A percentile compares a stretch with the other conserved stretches of the same genome.
phyloP scores from a whole-genome alignment of 2,329 filamentous ascomycete genomes.

The Cercospora zeae-maydis region DNA sequence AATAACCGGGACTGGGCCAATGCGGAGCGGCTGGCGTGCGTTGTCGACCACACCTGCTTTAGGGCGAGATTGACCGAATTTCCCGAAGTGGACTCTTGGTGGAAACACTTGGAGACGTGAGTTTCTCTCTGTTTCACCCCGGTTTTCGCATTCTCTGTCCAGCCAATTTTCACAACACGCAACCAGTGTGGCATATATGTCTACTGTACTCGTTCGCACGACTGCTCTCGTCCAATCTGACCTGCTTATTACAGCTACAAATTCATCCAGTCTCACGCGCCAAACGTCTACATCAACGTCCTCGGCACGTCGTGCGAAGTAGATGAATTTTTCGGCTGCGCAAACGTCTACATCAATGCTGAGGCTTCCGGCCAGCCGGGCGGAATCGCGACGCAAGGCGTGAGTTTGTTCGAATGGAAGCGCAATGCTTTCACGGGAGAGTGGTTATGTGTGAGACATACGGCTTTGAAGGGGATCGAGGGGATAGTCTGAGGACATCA shows the following conservation, averaged over 20 bases:
- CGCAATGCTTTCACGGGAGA: neutral
- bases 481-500: conserved; percentile 10
- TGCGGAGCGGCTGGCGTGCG: conserved; percentile 6
- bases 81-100: conserved; percentile 6
- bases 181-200: neutral
- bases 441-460: conserved; percentile 18
- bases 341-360: conserved; percentile 13
- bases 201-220: neutral
- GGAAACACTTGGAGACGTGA: conserved; percentile 13
- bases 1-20: conserved; percentile 12
- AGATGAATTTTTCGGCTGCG: conserved; percentile 11
- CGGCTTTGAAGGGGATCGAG: conserved; percentile 14
- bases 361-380: conserved; percentile 10
- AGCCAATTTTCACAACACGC: neutral
- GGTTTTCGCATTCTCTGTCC: neutral
- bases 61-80: conserved; percentile 11
- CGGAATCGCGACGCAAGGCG: conserved; percentile 14
- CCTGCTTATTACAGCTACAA: neutral
- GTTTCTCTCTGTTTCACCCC: neutral
- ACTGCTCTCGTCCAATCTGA: neutral
- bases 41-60: conserved; percentile 11
- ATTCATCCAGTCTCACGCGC: conserved; percentile 7
- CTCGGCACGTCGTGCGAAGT: conserved; percentile 7
- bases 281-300: conserved; percentile 10
- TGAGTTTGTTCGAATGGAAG: conserved; percentile 14